Conservation (phyloP, 2,329 filamentous ascomycete species). For the Neofusicoccum sp. region DNA sequence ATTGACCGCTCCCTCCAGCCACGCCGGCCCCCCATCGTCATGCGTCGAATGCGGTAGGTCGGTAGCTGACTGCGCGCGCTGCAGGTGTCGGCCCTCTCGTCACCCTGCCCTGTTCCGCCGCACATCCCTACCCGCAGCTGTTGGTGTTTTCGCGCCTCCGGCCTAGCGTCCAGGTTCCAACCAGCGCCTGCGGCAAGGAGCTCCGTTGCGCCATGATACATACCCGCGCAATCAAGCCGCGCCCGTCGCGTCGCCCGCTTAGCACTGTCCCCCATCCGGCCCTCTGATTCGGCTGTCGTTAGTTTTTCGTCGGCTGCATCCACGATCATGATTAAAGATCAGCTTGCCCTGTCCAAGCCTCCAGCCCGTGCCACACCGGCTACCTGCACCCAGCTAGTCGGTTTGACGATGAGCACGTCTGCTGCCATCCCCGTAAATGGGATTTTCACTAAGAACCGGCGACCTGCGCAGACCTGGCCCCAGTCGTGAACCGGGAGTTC, state of each 20-base stretch:
- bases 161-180: constrained; percentile 13
- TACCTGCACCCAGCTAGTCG: constrained; percentile 18
- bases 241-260: constrained; percentile 18
- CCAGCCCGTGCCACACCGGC: constrained; percentile 33
- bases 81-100: constrained; percentile 14
- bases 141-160: constrained; percentile 18
- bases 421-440: constrained; percentile 20
- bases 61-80: constrained; percentile 13
- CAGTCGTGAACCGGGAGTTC: constrained; percentile 17
- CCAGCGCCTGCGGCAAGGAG: constrained; percentile 33
- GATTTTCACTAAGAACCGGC: constrained; percentile 17
- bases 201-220: constrained; percentile 43
- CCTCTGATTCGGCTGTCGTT: constrained; percentile 30
- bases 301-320: constrained; percentile 31
- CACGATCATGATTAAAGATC: constrained; percentile 31
- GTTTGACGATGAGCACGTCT: constrained; percentile 19
- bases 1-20: constrained; percentile 19
- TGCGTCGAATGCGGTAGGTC: constrained; percentile 12
- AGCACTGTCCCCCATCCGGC: constrained; percentile 30
- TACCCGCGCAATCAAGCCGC: constrained; percentile 30
- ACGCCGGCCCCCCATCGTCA: constrained; percentile 15
- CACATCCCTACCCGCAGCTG: constrained; percentile 15
- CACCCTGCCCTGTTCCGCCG: constrained; percentile 11
- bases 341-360: constrained; percentile 32
- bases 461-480: constrained; percentile 18